Evolutionary conservation across 345 rosid genomes (phyloP), one percentile per base, ranked within the genome.

Genomic region (Euphorbia peplus): DNA sequence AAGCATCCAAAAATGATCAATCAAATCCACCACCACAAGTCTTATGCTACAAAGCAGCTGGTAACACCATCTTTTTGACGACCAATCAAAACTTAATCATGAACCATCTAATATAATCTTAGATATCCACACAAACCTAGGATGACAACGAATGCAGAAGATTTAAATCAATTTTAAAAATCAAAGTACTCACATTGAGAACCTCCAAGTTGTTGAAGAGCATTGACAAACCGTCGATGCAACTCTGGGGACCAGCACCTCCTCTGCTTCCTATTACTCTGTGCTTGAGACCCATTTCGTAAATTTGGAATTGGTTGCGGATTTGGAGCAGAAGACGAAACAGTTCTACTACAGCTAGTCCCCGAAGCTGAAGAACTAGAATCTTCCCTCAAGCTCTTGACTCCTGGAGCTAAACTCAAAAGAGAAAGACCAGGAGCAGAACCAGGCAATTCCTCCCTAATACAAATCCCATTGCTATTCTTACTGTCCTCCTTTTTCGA

Each of bases 181-280:
- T 24, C 57, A 47, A 12, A 9, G 50, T 46, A 24, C 78, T 72
- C 62, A 91, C 98, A 95, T 86, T 84, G 88, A 21, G 95, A 85
- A 42, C 98, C 98, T 70, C 97, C 98, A 13, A 93, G 96, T 29
- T 87, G 88, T 65, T 93, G 88, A 76, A 93, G 76, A 18, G 98
- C 96, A 81, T 80, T 83, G 47, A 91, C 82, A 35, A 93, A 93
- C 51, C 90, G 85, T 25, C 89, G 86, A 79, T 93, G 98, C 70
- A 93, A 78, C 78, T 88, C 96, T 0, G 95, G 89, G n/a, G 93
- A 91, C 98, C 98, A 93, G 78, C 93, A 88, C 75, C 97, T 87
- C 78, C 98, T 85, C 78, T 88, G 96, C 78, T 93, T 93, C 85
- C 98, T 77, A 24, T 79, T 41, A 68, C 75, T 76, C 74, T 83